Percentiles rank a stretch among this genome's conserved stretches.
These are phyloP conservation scores for Chlorella sorokiniana DNA, from an alignment of 139 green algal genomes.

Conservation along the genomic window DNA sequence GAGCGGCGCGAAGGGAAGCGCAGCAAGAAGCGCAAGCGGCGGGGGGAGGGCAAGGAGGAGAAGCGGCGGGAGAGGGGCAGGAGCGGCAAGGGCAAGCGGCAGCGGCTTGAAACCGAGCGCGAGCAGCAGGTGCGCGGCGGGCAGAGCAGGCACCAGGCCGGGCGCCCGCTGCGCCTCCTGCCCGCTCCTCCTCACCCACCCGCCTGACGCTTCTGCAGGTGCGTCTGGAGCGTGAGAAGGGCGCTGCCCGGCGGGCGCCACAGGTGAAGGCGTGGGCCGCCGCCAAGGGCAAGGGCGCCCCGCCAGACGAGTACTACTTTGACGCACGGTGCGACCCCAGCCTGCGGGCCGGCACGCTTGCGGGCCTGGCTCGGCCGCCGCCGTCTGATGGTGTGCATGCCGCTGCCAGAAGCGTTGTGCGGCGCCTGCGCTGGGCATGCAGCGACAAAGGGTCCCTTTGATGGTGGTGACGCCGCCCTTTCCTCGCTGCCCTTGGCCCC, in stretches of 20 bases:
- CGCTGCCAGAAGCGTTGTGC: too few relatives aligned
- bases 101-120: constrained; percentile 13
- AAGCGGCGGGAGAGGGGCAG: constrained; percentile 22
- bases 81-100: constrained; percentile 3
- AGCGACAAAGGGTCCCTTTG: too few relatives aligned
- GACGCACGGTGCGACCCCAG: constrained; percentile 23
- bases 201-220: constrained; percentile 4
- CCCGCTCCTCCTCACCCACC: neutral
- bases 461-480: neutral
- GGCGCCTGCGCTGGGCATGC: too few relatives aligned
- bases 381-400: too few relatives aligned
- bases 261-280: constrained; percentile 21
- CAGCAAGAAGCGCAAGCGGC: constrained; percentile 8
- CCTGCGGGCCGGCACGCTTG: too few relatives aligned
- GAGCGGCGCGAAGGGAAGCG: neutral
- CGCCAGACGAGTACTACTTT: constrained; percentile 5
- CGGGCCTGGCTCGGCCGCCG: too few relatives aligned
- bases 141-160: neutral
- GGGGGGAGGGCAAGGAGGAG: neutral
- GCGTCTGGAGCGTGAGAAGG: constrained; percentile 7
- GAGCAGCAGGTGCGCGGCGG: neutral
- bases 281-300: neutral
- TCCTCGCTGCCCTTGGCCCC: too few relatives aligned
- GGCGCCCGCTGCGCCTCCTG: neutral
- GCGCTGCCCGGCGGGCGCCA: neutral